These are phyloP conservation scores for Venturia aucupariae DNA, from an alignment of 2,329 filamentous ascomycete species.

Conservation along the genomic window DNA sequence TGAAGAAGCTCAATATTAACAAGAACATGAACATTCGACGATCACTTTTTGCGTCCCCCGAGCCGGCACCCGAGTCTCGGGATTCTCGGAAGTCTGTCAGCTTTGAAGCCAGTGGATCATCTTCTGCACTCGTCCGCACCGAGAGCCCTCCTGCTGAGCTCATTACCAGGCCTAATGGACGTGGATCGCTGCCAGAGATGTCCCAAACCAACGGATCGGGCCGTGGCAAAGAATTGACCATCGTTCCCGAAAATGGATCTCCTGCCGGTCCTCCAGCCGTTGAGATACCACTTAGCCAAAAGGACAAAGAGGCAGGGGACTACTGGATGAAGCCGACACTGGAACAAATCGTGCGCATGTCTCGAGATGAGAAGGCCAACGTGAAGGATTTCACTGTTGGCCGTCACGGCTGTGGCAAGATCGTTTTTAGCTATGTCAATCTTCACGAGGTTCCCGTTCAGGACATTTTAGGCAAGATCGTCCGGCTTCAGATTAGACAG, in stretches of 20 bases:
- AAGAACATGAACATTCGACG: constrained; percentile 62
- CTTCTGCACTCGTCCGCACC: constrained; percentile 10
- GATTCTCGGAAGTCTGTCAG: constrained; percentile 76
- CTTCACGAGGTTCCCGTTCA: constrained; percentile 71
- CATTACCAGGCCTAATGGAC: constrained; percentile 24
- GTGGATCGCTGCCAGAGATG: not conserved
- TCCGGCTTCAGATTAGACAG: constrained; percentile 65
- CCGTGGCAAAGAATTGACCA: constrained; percentile 61
- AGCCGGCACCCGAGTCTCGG: constrained; percentile 41
- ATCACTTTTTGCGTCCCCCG: constrained; percentile 50
- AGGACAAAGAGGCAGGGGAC: constrained; percentile 54
- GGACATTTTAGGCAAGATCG: constrained; percentile 66
- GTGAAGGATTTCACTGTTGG: constrained; percentile 73
- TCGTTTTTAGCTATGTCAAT: constrained; percentile 79
- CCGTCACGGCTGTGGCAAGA: constrained; percentile 68
- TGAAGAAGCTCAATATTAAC: constrained; percentile 92
- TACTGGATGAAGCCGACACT: constrained; percentile 82
- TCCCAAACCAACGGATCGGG: constrained; percentile 28
- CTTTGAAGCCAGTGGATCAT: constrained; percentile 47
- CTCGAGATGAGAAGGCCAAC: constrained; percentile 65
- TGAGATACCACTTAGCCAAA: constrained; percentile 13
- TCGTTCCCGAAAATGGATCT: constrained; percentile 64
- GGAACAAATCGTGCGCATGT: constrained; percentile 70
- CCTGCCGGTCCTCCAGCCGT: constrained; percentile 20
- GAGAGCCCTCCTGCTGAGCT: not conserved